Percentiles rank a stretch among this genome's conserved stretches.
phyloP scores from a whole-genome alignment of 1,284 basidiomycete species.

The Melampsora abietis-canadensis region DNA sequence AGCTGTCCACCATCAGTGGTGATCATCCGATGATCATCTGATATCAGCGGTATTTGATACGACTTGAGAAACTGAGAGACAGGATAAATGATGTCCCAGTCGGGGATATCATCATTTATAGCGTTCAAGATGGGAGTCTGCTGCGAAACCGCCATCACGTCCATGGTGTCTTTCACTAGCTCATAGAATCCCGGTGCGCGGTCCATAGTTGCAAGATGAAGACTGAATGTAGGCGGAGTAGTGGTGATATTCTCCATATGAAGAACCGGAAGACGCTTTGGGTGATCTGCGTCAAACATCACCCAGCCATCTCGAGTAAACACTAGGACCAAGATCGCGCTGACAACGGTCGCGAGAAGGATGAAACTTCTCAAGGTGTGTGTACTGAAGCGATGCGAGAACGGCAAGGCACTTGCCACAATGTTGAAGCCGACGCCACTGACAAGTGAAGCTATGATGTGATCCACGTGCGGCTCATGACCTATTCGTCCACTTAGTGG shows the following conservation, averaged over 20 bases:
- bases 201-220: conserved; percentile 82
- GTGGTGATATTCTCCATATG: conserved; percentile 73
- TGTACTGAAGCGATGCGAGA: conserved; percentile 67
- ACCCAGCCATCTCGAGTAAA: conserved; percentile 54
- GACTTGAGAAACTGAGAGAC: conserved; percentile 67
- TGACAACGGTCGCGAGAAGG: conserved; percentile 6
- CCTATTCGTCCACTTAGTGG: conserved; percentile 67
- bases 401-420: conserved; percentile 62
- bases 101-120: conserved; percentile 56
- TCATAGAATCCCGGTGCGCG: conserved; percentile 69
- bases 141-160: conserved; percentile 60
- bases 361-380: conserved; percentile 43
- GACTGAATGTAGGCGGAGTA: conserved; percentile 67
- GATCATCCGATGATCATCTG: conserved; percentile 44
- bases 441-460: conserved; percentile 71
- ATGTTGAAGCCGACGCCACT: conserved; percentile 57
- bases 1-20: conserved; percentile 42
- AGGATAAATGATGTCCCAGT: conserved; percentile 78
- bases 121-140: conserved; percentile 50
- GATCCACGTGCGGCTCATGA: conserved; percentile 72
- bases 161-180: conserved; percentile 65
- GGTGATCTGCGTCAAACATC: conserved; percentile 79
- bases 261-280: conserved; percentile 79
- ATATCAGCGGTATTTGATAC: conserved; percentile 65
- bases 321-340: conserved; percentile 12